phyloP scores from a whole-genome alignment of 2,329 filamentous ascomycete species.

The Pseudogymnoascus sp. region DNA sequence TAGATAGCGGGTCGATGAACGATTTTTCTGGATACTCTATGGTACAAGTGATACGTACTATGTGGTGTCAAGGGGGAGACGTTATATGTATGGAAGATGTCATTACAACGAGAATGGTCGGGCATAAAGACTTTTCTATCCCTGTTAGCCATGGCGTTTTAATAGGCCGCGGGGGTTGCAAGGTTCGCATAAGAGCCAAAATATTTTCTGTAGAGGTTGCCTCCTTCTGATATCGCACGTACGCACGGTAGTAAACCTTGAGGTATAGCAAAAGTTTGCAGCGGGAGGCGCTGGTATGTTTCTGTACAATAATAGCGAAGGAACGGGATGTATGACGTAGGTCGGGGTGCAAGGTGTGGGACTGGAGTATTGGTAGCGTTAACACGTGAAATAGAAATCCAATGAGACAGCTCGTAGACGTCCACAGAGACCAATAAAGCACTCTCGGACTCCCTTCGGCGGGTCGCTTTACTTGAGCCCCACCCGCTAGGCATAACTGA shows the following conservation, averaged over 20 bases:
- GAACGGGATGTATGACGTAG: slow-evolving; percentile 6
- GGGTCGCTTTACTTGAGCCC: neutral
- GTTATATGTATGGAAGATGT: neutral
- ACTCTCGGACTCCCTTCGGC: neutral
- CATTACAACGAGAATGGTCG: neutral
- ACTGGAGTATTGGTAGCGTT: neutral
- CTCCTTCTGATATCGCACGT: neutral
- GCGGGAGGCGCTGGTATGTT: neutral
- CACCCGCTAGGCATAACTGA: neutral
- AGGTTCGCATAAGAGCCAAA: neutral
- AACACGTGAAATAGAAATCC: neutral
- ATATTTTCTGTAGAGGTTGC: neutral
- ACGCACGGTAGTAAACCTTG: neutral
- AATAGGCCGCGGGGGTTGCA: neutral
- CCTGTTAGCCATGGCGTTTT: neutral
- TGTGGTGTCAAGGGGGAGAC: neutral
- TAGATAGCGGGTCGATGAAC: neutral
- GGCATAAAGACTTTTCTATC: neutral
- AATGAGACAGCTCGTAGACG: neutral
- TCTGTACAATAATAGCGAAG: neutral
- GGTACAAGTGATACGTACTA: neutral
- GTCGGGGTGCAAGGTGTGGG: neutral
- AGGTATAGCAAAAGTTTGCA: slow-evolving; percentile 3
- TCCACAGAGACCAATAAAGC: neutral
- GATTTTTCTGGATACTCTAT: neutral